Percentiles rank a stretch among this genome's conserved stretches.
Evolutionary conservation across 495 filamentous ascomycete genomes (phyloP).

Genomic region (Copromyces sp.): DNA sequence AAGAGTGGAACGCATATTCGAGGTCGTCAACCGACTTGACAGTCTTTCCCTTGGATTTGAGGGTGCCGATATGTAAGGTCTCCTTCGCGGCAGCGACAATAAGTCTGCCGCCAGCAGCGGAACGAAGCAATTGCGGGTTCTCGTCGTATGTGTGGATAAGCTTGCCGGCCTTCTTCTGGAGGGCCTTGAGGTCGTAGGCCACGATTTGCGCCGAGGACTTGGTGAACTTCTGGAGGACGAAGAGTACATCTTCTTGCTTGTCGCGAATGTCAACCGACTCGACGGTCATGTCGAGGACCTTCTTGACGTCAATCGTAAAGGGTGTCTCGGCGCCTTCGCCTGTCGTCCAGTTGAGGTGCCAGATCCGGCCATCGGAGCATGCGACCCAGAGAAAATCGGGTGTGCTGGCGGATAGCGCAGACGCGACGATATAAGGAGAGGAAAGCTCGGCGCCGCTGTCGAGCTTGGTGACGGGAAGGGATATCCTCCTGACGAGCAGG

Average conservation of each 20-base stretch:
- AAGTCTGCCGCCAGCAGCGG: constrained; percentile 17
- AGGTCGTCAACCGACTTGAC: constrained; percentile 24
- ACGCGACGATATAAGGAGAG: constrained; percentile 38
- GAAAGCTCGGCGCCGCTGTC: constrained; percentile 12
- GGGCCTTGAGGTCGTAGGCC: constrained; percentile 26
- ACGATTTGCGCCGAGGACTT: constrained; percentile 27
- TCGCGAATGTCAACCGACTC: constrained; percentile 28
- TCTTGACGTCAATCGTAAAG: constrained; percentile 27
- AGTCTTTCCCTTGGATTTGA: constrained; percentile 12
- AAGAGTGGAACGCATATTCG: constrained; percentile 38
- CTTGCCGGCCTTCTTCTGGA: constrained; percentile 13
- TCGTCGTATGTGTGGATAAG: constrained; percentile 23
- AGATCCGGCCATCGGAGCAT: constrained; percentile 53
- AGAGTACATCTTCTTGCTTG: constrained; percentile 31
- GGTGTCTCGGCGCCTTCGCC: constrained; percentile 36
- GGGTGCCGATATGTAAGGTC: constrained; percentile 27
- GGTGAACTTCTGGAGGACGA: constrained; percentile 26
- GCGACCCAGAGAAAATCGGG: constrained; percentile 58
- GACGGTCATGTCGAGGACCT: constrained; percentile 34
- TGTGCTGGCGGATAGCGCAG: constrained; percentile 47
- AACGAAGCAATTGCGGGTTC: constrained; percentile 24
- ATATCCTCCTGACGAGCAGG: constrained; percentile 57
- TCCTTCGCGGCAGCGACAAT: constrained; percentile 30
- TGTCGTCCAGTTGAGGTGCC: constrained; percentile 66
- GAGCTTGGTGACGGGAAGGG: constrained; percentile 19